Evolutionary conservation across 2,329 filamentous ascomycete species (phyloP).

Genomic region (Hypoxylon sp.): DNA sequence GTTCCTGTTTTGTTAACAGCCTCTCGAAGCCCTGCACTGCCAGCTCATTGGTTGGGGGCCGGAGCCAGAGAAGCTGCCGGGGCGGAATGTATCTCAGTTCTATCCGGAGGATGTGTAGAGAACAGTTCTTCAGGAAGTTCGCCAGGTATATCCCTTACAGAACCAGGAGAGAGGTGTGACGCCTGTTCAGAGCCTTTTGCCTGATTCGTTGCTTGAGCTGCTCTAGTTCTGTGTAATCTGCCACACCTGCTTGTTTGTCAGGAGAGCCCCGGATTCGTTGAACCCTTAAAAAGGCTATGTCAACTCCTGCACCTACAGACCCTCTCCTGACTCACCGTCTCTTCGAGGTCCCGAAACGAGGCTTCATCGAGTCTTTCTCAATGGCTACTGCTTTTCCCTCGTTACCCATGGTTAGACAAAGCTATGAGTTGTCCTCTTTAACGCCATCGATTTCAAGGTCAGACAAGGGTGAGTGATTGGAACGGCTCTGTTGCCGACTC

Average conservation of each 20-base stretch:
- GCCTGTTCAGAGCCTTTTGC: constrained; percentile 35
- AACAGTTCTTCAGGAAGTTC: constrained; percentile 41
- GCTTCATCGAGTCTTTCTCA: constrained; percentile 35
- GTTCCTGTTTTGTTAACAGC: constrained; percentile 54
- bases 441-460: constrained; percentile 45
- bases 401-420: constrained; percentile 44
- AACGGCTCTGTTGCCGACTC: constrained; percentile 46
- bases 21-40: constrained; percentile 46
- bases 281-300: constrained; percentile 8
- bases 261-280: constrained; percentile 44
- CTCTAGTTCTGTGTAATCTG: constrained; percentile 42
- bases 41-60: constrained; percentile 52
- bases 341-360: constrained; percentile 36
- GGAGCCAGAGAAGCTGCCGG: constrained; percentile 44
- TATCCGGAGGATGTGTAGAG: constrained; percentile 43
- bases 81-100: constrained; percentile 49
- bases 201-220: constrained; percentile 30
- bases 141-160: constrained; percentile 17
- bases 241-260: constrained; percentile 41
- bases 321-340: constrained; percentile 47
- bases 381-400: constrained; percentile 35
- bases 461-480: constrained; percentile 46
- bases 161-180: constrained; percentile 25
- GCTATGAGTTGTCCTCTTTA: constrained; percentile 46
- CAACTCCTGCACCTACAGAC: constrained; percentile 38